A percentile compares a stretch with the other conserved stretches of the same genome.
phyloP scores from a whole-genome alignment of 805 yeast species.

The Yarrowia sp. region DNA sequence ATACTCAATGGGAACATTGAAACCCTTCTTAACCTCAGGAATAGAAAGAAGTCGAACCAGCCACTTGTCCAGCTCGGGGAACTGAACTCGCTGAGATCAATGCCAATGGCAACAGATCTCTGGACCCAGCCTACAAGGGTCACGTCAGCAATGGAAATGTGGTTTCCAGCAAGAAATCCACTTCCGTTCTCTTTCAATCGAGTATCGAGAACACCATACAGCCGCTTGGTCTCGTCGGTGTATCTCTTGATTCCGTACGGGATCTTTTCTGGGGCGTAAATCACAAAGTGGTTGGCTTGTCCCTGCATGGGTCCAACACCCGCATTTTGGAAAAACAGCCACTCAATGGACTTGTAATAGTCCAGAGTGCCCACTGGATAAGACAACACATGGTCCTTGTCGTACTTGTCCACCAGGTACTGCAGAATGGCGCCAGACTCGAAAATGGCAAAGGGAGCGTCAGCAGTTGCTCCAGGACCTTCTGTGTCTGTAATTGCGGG shows the following conservation, averaged over 20 bases:
- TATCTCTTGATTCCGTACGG: constrained; percentile 55
- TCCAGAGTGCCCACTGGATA: constrained; percentile 39
- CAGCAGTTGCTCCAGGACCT: constrained; percentile 29
- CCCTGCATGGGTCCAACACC: constrained; percentile 63
- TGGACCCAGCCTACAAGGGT: constrained; percentile 49
- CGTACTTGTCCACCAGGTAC: constrained; percentile 59
- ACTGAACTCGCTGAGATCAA: constrained; percentile 36
- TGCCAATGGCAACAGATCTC: constrained; percentile 26
- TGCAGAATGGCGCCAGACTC: constrained; percentile 62
- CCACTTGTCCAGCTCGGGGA: constrained; percentile 80
- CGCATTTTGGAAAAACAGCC: constrained; percentile 57
- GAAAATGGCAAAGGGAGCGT: constrained; percentile 38
- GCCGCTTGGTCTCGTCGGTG: constrained; percentile 49
- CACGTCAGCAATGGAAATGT: constrained; percentile 55
- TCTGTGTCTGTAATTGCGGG: constrained; percentile 46
- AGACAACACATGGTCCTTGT: constrained; percentile 48
- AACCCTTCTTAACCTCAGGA: constrained; percentile 57
- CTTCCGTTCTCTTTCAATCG: constrained; percentile 46
- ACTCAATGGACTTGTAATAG: constrained; percentile 47
- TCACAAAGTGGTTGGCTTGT: constrained; percentile 50
- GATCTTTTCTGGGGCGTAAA: constrained; percentile 48
- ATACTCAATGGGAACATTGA: constrained; percentile 30
- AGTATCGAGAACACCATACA: constrained; percentile 52
- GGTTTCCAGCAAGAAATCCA: constrained; percentile 59
- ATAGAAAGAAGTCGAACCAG: constrained; percentile 88